phyloP scores from a whole-genome alignment of 352 stramenopile genomes.

The Phytophthora crassamura region DNA sequence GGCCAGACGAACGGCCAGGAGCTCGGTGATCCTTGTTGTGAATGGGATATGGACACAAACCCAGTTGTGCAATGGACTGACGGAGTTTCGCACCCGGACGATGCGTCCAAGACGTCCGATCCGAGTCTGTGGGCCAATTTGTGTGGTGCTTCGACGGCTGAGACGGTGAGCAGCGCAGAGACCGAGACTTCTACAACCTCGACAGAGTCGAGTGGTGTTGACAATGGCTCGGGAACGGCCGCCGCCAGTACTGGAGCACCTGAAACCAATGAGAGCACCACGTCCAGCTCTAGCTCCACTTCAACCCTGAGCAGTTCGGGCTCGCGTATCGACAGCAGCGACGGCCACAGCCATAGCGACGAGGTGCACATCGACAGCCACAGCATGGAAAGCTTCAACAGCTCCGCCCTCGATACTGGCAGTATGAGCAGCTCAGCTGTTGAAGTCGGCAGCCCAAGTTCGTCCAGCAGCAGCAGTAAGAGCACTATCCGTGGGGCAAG shows the following conservation, averaged over 20 bases:
- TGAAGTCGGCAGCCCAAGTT: constrained; percentile 12
- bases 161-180: neutral
- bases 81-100: constrained; percentile 33
- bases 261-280: neutral
- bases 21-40: constrained; percentile 78
- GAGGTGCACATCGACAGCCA: neutral
- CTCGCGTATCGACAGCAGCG: neutral
- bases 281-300: neutral
- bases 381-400: constrained; percentile 1
- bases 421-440: constrained; percentile 6
- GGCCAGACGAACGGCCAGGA: constrained; percentile 83
- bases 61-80: constrained; percentile 23
- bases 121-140: constrained; percentile 23
- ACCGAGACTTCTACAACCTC: neutral
- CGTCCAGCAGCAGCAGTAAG: constrained; percentile 1
- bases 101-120: constrained; percentile 27
- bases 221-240: neutral
- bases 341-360: neutral
- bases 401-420: neutral
- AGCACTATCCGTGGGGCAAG: constrained; percentile 2
- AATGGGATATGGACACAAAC: constrained; percentile 25
- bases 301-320: neutral
- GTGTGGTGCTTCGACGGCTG: neutral
- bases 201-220: neutral
- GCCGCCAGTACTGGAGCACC: neutral